Conservation (phyloP, 2,329 filamentous ascomycete genomes). For the Calonectria montana region DNA sequence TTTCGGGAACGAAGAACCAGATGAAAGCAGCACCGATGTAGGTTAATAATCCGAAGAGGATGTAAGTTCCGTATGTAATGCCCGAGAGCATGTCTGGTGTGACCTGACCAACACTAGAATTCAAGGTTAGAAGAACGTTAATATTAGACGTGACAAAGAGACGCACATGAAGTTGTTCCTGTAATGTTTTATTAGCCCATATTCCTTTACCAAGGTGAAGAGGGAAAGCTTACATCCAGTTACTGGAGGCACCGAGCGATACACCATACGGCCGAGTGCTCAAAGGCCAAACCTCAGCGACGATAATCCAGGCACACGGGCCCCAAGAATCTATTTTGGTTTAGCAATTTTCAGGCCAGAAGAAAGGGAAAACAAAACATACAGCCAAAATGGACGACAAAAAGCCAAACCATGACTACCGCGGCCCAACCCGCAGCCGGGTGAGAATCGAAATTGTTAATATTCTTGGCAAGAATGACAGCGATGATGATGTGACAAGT, state of each 20-base stretch:
- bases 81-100: constrained; percentile 74
- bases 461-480: constrained; percentile 73
- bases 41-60: constrained; percentile 75
- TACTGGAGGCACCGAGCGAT: constrained; percentile 73
- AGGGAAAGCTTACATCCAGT: constrained; percentile 61
- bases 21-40: constrained; percentile 71
- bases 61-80: constrained; percentile 78
- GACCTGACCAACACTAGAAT: constrained; percentile 68
- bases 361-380: not conserved
- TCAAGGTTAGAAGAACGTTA: not conserved
- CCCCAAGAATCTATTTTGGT: constrained; percentile 70
- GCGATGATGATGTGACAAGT: constrained; percentile 78
- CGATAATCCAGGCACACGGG: constrained; percentile 79
- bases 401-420: constrained; percentile 77
- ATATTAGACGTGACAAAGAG: not conserved
- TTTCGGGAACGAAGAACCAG: constrained; percentile 74
- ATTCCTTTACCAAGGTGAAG: rapidly evolving
- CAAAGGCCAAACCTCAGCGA: constrained; percentile 80
- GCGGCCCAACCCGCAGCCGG: constrained; percentile 76
- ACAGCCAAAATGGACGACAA: constrained; percentile 78
- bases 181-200: not conserved
- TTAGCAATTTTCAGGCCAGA: not conserved
- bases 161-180: constrained; percentile 64
- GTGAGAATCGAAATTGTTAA: constrained; percentile 68
- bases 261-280: constrained; percentile 78